phyloP scores from a whole-genome alignment of 2,329 filamentous ascomycete genomes.

The Neofusicoccum laricinum region DNA sequence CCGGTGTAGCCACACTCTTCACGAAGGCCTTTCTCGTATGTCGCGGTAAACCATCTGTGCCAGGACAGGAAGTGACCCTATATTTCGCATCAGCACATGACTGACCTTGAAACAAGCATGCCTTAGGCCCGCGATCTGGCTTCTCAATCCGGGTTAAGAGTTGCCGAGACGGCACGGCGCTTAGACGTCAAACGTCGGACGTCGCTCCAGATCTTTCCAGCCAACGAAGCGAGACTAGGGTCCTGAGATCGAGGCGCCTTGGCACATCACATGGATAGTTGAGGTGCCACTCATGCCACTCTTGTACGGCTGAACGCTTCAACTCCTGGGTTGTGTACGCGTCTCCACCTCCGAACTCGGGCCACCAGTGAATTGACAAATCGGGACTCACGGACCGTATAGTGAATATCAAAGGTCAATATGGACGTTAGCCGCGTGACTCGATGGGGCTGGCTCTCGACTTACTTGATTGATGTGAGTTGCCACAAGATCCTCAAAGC shows the following conservation, averaged over 20 bases:
- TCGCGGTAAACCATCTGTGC: conserved; percentile 6
- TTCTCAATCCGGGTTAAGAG: not conserved
- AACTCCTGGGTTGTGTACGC: not conserved
- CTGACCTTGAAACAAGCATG: not conserved
- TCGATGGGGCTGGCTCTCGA: conserved; percentile 18
- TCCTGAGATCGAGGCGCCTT: not conserved
- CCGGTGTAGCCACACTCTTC: conserved; percentile 3
- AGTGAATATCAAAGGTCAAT: not conserved
- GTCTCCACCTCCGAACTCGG: not conserved
- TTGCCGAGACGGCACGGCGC: not conserved
- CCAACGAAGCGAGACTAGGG: not conserved
- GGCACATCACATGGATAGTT: not conserved
- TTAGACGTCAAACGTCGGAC: not conserved
- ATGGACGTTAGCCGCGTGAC: not conserved
- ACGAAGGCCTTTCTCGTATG: not conserved
- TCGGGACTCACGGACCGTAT: not conserved
- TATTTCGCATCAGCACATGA: not conserved
- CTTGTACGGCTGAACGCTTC: not conserved
- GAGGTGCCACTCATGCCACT: not conserved
- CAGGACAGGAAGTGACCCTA: conserved; percentile 11
- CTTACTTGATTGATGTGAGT: conserved; percentile 34
- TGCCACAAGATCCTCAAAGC: conserved; percentile 37
- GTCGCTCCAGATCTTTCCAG: not conserved
- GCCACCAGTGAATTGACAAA: not conserved
- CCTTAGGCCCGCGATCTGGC: not conserved